Percentiles rank a stretch among this genome's conserved stretches.
Evolutionary conservation across 1,139 yeast species (phyloP).

Genomic region (Waltiozyma solani): DNA sequence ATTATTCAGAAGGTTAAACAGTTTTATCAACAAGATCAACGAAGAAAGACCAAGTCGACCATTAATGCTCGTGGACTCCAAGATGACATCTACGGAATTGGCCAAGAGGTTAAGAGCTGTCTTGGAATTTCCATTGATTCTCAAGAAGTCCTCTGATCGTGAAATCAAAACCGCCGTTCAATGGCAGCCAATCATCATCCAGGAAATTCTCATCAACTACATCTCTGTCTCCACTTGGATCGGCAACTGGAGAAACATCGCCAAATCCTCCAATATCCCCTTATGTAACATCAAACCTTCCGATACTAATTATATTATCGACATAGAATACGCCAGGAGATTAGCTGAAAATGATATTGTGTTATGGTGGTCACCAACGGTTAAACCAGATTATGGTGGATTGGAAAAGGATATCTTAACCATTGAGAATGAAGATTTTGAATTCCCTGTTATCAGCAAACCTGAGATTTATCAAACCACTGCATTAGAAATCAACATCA

Average conservation of each 20-base stretch:
- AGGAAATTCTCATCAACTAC: slow-evolving; percentile 60
- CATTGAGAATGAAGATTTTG: slow-evolving; percentile 42
- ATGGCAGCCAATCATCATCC: slow-evolving; percentile 73
- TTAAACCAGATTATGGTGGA: slow-evolving; percentile 85
- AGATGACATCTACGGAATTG: slow-evolving; percentile 36
- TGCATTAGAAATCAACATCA: slow-evolving; percentile 71
- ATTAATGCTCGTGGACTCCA: slow-evolving; percentile 60
- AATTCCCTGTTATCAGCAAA: slow-evolving; percentile 64
- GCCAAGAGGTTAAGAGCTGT: slow-evolving; percentile 34
- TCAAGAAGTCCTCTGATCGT: slow-evolving; percentile 44
- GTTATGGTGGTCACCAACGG: slow-evolving; percentile 88
- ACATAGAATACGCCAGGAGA: slow-evolving; percentile 76
- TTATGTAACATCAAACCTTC: slow-evolving; percentile 75
- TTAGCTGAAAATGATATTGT: slow-evolving; percentile 57
- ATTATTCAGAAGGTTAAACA: slow-evolving; percentile 44
- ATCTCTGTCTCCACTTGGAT: slow-evolving; percentile 72
- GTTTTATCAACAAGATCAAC: slow-evolving; percentile 43
- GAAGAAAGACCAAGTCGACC: slow-evolving; percentile 65
- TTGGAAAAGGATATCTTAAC: slow-evolving; percentile 46
- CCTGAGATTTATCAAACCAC: slow-evolving; percentile 76
- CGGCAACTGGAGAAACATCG: slow-evolving; percentile 49
- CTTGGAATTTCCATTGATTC: slow-evolving; percentile 54
- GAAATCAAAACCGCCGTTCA: slow-evolving; percentile 35
- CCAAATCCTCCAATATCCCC: slow-evolving; percentile 75
- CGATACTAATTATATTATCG: slow-evolving; percentile 71